Base-by-base conservation (phyloP, 2,329 filamentous ascomycete genomes). In the Microsporum audouinii region DNA sequence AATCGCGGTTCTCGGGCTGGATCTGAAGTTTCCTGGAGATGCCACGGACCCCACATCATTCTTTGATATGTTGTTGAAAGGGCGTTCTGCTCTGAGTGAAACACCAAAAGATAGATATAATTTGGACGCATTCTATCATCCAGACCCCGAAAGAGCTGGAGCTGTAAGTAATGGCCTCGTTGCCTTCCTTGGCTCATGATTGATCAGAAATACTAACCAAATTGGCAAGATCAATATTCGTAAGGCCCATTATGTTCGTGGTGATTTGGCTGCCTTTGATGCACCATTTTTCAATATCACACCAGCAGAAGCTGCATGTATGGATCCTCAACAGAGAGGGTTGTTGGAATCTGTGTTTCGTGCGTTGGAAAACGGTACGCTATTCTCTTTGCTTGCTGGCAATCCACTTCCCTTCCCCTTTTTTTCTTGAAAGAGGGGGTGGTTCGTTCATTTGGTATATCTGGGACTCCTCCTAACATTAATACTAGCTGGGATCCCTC, bases 111-210 rank as follows among this genome's bases (percentile, higher is more conserved):
- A 72, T n/a, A 66, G 74, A 2, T 69, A 73, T 41, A 73, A 72
- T 62, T 60, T 68, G 1, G 67, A 69, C 23, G 72, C 69, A 1
- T 71, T 69, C 63, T 76, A 74, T 64, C 73, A 76, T 62, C 74
- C 75, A 4, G 69, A 74, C 60, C 65, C 68, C 7, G 70, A 73
- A 39, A 69, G 71, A 66, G 68, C 68, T 33, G 71, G 68, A 56
- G 72, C 71, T 12, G 70, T 71, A 59, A 62, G 66, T 67, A 10
- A 17, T 17, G 17, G 1, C 17, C 17, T 17, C 17, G 17, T 17
- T 17, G 17, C 17, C 17, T 17, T 17, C 17, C 27, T n/a, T 8
- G 38, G 4, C 12, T 61, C n/a, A 17, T 57, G 17, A 3, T 36
- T 2, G 45, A 10, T 57, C n/a, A 3, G 29, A 45, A n/a, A 7